Base-by-base conservation (phyloP, 2,329 filamentous ascomycete species). In the Aspergillus sclerotialis region DNA sequence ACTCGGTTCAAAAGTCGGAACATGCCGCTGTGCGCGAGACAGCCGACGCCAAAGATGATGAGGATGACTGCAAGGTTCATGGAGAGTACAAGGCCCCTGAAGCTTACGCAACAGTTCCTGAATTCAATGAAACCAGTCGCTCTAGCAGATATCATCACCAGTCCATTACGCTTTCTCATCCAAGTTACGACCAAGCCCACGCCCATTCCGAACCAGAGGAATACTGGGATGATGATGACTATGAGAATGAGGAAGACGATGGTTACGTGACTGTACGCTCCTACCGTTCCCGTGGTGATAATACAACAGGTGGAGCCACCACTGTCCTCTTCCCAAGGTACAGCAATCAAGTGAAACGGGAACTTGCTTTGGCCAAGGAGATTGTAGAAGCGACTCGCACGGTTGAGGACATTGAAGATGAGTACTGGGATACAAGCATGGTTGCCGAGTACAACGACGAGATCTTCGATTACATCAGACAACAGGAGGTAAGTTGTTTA, bases 381-480 rank as follows among this genome's bases (percentile, higher is more conserved):
- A 72, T 80, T 40, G 84, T 94, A 10, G 77, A 86, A 46, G 64
- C 67, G 18, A 78, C 75, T 17, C 73, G 76, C 16, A 79, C 78
- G 1, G 60, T 67, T 4, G 84, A 92, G 38, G 88, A 94, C 38
- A 69, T 88, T 28, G 84, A 94, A 42, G 90, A 95, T 45, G 90
- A 96, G 56, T 70, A 75, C 33, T 94, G 84, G 79, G 92, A 96
- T 56, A 87, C 90, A 21, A 94, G 85, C 57, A 96, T 98, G 92
- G 92, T 96, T 32, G 84, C 89, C 8, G 90, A 96, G 57, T 98
- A 98, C 54, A 83, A 84, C 30, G 87, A 94, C 11, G 92, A 98
- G 52, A 96, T 98, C 49, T 95, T 96, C 52, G 72, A 77, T 16
- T 94, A 96, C 66, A 87, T 96, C 84, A 78, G 77, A 33, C 73